These are phyloP conservation scores for Kodamaea alishanica DNA, from an alignment of 1,139 yeast genomes.

Conservation along the genomic window DNA sequence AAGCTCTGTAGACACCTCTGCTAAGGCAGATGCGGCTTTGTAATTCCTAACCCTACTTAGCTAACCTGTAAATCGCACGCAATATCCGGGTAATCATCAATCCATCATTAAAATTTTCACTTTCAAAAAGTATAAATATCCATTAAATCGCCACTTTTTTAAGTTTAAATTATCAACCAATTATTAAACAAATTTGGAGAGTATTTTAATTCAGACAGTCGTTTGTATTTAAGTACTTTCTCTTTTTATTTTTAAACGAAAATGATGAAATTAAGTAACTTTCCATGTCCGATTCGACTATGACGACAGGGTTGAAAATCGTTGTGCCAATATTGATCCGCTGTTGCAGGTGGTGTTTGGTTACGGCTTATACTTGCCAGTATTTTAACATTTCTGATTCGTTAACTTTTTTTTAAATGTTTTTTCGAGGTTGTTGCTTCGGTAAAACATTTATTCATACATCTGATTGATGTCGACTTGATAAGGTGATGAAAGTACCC, in stretches of 20 bases:
- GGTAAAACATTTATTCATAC: constrained; percentile 7
- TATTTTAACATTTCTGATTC: constrained; percentile 69
- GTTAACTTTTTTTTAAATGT: constrained; percentile 12
- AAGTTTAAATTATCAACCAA: constrained; percentile 1
- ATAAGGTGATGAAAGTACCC: constrained; percentile 68
- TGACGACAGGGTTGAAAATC: constrained; percentile 78
- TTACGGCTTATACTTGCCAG: constrained; percentile 78
- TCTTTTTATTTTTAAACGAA: constrained; percentile 11
- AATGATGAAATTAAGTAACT: constrained; percentile 65
- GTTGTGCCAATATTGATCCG: constrained; percentile 38
- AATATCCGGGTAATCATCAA: constrained; percentile 12
- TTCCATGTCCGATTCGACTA: constrained; percentile 83
- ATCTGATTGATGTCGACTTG: background rate
- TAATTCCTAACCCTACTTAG: constrained; percentile 1
- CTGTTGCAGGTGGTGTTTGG: constrained; percentile 36
- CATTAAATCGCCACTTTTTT: constrained; percentile 3
- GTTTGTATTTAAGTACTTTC: too few relatives aligned
- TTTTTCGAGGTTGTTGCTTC: constrained; percentile 13
- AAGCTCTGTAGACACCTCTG: background rate
- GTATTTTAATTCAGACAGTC: constrained; percentile 2
- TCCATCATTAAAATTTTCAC: constrained; percentile 8
- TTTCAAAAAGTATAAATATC: constrained; percentile 10
- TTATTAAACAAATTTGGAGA: constrained; percentile 2
- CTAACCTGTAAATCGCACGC: background rate
- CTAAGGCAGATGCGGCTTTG: background rate